Evolutionary conservation across 768 basidiomycete genomes (phyloP).

Genomic region (Rubroboletus satanas): DNA sequence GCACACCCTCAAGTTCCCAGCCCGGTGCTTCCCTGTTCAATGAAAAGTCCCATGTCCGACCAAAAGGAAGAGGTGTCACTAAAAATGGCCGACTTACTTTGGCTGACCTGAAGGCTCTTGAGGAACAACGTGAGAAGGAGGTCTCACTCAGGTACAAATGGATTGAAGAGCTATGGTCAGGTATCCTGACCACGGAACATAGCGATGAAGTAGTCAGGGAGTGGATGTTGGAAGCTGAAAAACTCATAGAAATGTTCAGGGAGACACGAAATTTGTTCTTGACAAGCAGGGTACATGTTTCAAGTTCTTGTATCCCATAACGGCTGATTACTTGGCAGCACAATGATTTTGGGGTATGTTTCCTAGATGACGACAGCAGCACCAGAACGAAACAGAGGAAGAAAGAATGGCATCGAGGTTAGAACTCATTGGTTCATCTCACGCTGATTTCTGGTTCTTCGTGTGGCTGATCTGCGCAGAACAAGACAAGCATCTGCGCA

Average conservation of each 20-base stretch:
- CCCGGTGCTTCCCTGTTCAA: conserved; percentile 56
- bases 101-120: conserved; percentile 59
- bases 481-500: conserved; percentile 41
- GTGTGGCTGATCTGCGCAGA: conserved; percentile 4
- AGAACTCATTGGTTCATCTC: conserved; percentile 50
- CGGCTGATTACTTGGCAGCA: conserved; percentile 10
- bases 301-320: conserved; percentile 4
- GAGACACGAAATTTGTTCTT: conserved; percentile 83
- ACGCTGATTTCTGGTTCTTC: not conserved
- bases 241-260: conserved; percentile 83
- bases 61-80: conserved; percentile 29
- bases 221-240: conserved; percentile 83
- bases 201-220: conserved; percentile 54
- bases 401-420: conserved; percentile 58
- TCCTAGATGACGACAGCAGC: conserved; percentile 12
- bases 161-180: conserved; percentile 59
- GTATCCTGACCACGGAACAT: conserved; percentile 41
- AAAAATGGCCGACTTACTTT: conserved; percentile 46
- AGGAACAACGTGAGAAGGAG: conserved; percentile 63
- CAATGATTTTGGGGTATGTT: conserved; percentile 21
- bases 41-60: conserved; percentile 43
- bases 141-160: conserved; percentile 54
- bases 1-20: conserved; percentile 11
- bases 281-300: conserved; percentile 61
- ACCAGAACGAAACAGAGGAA: conserved; percentile 13